Conservation (phyloP, 192 early-diverging fungal genomes). For the Thoreauomyces humboldtii region DNA sequence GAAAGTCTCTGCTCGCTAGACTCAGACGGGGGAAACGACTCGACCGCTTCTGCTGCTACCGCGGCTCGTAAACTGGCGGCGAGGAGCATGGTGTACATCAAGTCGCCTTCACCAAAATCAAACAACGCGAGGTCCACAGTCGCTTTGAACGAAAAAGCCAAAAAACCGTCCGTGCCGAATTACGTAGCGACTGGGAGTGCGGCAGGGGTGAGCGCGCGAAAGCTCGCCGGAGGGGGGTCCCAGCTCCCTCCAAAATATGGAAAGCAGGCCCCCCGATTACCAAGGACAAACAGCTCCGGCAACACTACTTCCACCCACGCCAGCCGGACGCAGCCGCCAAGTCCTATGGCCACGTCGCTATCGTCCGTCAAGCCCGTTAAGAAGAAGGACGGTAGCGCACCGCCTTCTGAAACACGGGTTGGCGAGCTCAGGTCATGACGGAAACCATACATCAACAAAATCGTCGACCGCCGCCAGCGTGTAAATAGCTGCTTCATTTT, state of each 20-base stretch:
- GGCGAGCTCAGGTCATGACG: not conserved
- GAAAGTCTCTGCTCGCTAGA: not conserved
- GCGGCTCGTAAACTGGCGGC: not conserved
- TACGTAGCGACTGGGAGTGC: not conserved
- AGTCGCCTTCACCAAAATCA: not conserved
- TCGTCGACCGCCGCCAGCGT: too few relatives aligned
- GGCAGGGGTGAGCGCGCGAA: not conserved
- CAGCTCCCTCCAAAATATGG: slow-evolving; percentile 1
- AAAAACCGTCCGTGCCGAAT: not conserved
- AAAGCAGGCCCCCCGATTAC: not conserved
- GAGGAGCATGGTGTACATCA: slow-evolving; percentile 8
- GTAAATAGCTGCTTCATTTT: too few relatives aligned
- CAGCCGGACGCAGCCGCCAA: not conserved
- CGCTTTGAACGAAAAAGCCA: not conserved
- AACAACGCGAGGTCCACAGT: not conserved
- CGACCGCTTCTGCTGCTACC: not conserved
- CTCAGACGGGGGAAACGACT: not conserved
- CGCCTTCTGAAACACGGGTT: not conserved
- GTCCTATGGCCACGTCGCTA: not conserved
- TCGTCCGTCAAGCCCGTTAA: not conserved
- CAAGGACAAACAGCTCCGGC: not conserved
- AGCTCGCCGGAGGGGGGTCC: not conserved
- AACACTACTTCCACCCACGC: not conserved
- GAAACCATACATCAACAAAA: too few relatives aligned
- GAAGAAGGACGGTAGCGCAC: not conserved